Conservation (phyloP, 805 yeast genomes). For the Lachancea waltii region DNA sequence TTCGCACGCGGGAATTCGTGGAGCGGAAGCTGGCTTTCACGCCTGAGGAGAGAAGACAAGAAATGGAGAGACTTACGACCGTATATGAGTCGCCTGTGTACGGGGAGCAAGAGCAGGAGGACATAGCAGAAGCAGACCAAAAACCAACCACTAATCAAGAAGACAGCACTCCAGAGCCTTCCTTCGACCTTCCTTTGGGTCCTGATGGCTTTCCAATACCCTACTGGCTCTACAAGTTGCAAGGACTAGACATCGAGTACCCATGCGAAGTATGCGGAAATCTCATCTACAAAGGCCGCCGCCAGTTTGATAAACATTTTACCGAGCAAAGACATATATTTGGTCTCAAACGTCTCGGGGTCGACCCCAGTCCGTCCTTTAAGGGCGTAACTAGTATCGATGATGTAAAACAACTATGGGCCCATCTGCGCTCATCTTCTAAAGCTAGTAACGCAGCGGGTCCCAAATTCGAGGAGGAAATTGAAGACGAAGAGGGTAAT, state of each 20-base stretch:
- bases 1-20: constrained; percentile 50
- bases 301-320: constrained; percentile 69
- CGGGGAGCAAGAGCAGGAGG: constrained; percentile 36
- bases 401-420: constrained; percentile 62
- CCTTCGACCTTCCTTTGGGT: constrained; percentile 64
- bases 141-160: constrained; percentile 10
- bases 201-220: constrained; percentile 92
- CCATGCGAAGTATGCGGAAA: constrained; percentile 87
- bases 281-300: constrained; percentile 62
- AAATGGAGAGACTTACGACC: constrained; percentile 38
- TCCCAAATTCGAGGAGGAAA: constrained; percentile 51
- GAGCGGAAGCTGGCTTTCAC: constrained; percentile 66
- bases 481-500: constrained; percentile 90
- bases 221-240: constrained; percentile 83
- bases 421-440: constrained; percentile 32
- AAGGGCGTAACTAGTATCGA: constrained; percentile 58
- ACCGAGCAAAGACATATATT: constrained; percentile 58
- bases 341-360: constrained; percentile 72
- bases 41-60: constrained; percentile 57
- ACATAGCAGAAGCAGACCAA: constrained; percentile 24
- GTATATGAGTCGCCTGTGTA: constrained; percentile 34
- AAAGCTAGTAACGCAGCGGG: constrained; percentile 1
- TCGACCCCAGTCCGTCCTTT: constrained; percentile 46
- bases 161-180: constrained; percentile 19
- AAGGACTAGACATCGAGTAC: constrained; percentile 70